Percentiles rank a stretch among this genome's conserved stretches.
Evolutionary conservation across 192 early-diverging fungal genomes (phyloP).

Genomic region (Entrophospora sp.): DNA sequence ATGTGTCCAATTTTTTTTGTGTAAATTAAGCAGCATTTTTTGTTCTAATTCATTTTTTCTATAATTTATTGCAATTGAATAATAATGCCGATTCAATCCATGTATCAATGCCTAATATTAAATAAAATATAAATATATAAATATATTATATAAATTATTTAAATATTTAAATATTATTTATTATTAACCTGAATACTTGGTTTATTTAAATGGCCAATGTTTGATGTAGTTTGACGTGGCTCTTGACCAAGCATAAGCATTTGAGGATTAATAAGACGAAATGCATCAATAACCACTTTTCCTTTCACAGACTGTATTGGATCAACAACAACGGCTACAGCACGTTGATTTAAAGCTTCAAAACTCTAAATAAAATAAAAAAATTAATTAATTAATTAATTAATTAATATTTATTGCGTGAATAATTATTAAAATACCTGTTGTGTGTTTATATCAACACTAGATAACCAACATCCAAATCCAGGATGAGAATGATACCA

Average conservation of each 20-base stretch:
- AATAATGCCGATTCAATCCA: slow-evolving; percentile 97
- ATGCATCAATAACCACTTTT: slow-evolving; percentile 99
- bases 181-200: slow-evolving; percentile 77
- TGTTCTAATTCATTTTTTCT: slow-evolving; percentile 99
- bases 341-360: slow-evolving; percentile 84
- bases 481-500: slow-evolving; percentile 99
- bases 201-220: slow-evolving; percentile 97
- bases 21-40: slow-evolving; percentile 97
- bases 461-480: slow-evolving; percentile 99
- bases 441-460: slow-evolving; percentile 98
- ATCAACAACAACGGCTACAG: slow-evolving; percentile 98
- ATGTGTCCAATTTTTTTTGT: slow-evolving; percentile 99
- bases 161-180: not conserved
- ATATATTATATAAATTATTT: not conserved
- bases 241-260: slow-evolving; percentile 79
- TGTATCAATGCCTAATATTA: slow-evolving; percentile 76
- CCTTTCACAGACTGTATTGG: slow-evolving; percentile 99
- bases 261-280: slow-evolving; percentile 92
- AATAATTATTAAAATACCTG: slow-evolving; percentile 46
- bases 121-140: not conserved
- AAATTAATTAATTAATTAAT: not conserved
- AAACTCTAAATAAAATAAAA: slow-evolving; percentile 55
- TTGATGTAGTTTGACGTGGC: slow-evolving; percentile 95
- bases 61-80: slow-evolving; percentile 99
- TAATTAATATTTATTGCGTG: not conserved